Evolutionary conservation across 768 basidiomycete species (phyloP).

Genomic region (Termitomyces sp.): DNA sequence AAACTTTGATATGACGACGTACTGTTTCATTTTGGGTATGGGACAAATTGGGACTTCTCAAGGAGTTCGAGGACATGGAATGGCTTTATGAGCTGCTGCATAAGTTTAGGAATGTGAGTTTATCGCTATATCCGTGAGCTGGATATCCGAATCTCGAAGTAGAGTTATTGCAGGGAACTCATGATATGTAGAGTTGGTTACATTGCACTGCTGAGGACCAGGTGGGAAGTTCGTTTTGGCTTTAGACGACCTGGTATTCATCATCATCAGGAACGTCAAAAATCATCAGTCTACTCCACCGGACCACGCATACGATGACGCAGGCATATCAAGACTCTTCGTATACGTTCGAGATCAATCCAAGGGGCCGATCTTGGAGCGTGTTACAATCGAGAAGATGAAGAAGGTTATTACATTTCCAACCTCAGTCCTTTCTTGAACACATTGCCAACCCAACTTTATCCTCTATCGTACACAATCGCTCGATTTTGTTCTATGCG

Average conservation of each 20-base stretch:
- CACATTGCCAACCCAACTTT: conserved; percentile 5
- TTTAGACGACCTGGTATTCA: no score
- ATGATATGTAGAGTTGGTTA: no score
- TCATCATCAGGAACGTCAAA: neutral
- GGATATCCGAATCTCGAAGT: neutral
- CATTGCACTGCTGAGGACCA: neutral
- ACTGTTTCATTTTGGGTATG: conserved; percentile 59
- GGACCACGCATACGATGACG: neutral
- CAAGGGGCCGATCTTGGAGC: neutral
- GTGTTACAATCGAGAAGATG: neutral
- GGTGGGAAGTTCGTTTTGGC: neutral
- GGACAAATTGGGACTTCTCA: conserved; percentile 46
- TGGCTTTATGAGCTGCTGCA: conserved; percentile 59
- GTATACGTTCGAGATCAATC: neutral
- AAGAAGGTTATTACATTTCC: neutral
- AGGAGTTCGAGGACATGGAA: conserved; percentile 41
- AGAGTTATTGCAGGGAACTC: conserved; percentile 58
- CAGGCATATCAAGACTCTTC: neutral
- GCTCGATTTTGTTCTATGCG: conserved; percentile 43
- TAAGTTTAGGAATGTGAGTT: conserved; percentile 51
- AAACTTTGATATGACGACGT: conserved; percentile 52
- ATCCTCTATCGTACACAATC: conserved; percentile 41
- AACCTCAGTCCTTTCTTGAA: neutral
- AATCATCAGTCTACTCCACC: neutral
- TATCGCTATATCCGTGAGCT: neutral